Evolutionary conservation across 148 eudicot genomes (phyloP).

Genomic region (Amaranthus hypochondriacus): DNA sequence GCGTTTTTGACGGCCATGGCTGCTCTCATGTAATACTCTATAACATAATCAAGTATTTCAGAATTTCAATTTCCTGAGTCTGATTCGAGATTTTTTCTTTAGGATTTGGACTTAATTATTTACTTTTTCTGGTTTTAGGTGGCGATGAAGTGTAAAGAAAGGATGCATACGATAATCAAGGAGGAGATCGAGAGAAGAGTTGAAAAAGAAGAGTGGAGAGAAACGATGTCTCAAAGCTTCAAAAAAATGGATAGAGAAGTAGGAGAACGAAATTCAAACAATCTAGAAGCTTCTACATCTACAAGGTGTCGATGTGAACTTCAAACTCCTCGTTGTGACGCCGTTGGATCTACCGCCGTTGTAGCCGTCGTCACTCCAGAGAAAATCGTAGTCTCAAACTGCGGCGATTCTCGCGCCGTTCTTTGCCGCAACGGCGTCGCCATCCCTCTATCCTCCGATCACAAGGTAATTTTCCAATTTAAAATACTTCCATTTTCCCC

Average conservation of each 20-base stretch:
- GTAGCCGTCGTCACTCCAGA: conserved; percentile 56
- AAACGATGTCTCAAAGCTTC: conserved; percentile 42
- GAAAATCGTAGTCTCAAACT: conserved; percentile 63
- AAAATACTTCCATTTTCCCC: background rate
- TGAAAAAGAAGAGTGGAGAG: conserved; percentile 37
- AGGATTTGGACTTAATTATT: background rate
- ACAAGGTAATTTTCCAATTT: conserved; percentile 40
- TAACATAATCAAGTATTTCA: background rate
- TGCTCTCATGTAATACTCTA: conserved; percentile 39
- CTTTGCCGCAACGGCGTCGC: conserved; percentile 58
- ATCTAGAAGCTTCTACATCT: background rate
- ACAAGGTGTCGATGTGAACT: conserved; percentile 51
- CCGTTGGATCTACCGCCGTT: conserved; percentile 85
- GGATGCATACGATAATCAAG: conserved; percentile 48
- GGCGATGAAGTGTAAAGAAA: conserved; percentile 56
- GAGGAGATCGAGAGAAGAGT: conserved; percentile 36
- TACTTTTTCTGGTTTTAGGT: conserved; percentile 33
- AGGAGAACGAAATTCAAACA: conserved; percentile 13
- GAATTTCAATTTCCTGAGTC: background rate
- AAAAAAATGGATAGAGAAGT: conserved; percentile 51
- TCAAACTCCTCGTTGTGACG: conserved; percentile 51
- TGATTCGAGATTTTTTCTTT: background rate
- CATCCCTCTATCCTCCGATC: conserved; percentile 64
- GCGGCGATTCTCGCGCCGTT: conserved; percentile 86
- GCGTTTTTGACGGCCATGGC: conserved; percentile 50